Evolutionary conservation across 768 basidiomycete genomes (phyloP), one percentile per base, ranked within the genome.

Genomic region (Dacryopinax spathularia): DNA sequence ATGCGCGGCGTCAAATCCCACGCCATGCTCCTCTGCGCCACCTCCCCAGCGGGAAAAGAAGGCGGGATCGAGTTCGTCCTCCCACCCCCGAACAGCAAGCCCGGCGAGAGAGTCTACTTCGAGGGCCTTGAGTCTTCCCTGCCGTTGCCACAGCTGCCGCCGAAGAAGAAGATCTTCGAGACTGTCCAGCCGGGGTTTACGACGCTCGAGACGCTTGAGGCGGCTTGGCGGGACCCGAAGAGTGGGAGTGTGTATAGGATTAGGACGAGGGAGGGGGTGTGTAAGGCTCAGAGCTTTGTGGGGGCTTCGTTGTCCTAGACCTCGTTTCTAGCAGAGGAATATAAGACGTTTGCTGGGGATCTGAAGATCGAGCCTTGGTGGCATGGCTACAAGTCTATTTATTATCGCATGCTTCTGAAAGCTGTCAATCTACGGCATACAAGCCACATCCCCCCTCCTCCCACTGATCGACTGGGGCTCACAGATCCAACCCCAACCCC

Each of bases 131-230:
- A 92, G 29, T 65, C 37, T 61, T 71, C 70, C 33, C 69, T 63
- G 4, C 88, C 93, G 0, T 76, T 95, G 25, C 70, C 87, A 6
- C 91, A 94, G 70, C 79, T 99, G 64, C 97, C 97, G 75, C 96
- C 96, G 13, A 99, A 98, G 78, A 98, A 96, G 79, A 99, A 98
- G 77, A 89, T 98, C 33, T 99, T 97, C 70, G 96, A 99, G 77
- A 87, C 93, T 0, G 84, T 99, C 60, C 96, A 96, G 72, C 92
- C 93, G 60, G 90, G 87, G 20, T 96, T 99, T 72, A 92, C 81
- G 35, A 98, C 96, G 5, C 79, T 98, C 4, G 88, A 93, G 62
- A 83, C 83, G 16, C 82, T 76, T 67, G 92, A 94, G 69, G 95
- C 94, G 27, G 93, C 91, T 7, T 98, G 96, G 95, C 77, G 97